Evolutionary conservation across 305 asterid genomes (phyloP), one percentile per base, ranked within the genome.

Genomic region (Fraxinus sp.): DNA sequence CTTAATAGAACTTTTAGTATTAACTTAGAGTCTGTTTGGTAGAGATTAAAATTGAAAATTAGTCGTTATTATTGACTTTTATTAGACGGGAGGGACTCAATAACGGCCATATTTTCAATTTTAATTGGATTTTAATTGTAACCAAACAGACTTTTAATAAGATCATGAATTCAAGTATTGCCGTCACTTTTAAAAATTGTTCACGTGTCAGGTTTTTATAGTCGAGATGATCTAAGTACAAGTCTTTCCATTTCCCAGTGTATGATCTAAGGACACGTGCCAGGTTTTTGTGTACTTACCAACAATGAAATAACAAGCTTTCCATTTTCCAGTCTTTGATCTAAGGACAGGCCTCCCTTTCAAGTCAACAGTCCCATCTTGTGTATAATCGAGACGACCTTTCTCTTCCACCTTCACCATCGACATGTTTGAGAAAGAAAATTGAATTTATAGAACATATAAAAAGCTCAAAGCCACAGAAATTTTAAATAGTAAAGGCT

Each of bases 281-380:
- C 66, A 55, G n/a, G 7, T 14, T 41, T 26, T 24, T 9, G 14
- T n/a, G 3, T 41, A 24, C 73, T 89, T 88, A 91, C 98, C 98
- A 75, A 91, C 95, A 39, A 93, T 87, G 83, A 88, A 93, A 77
- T 86, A 92, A 78, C 98, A 93, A 84, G 94, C 98, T 78, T 81
- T 91, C 98, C 98, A 93, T 88, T 77, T 87, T 4, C 98, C 98
- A 8, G 97, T 93, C 28, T 74, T 81, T 28, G 92, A 87, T 87
- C 97, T 78, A 1, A 91, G 89, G 7, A 91, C 89, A 33, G 93
- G 91, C 57, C 88, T 87, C 2, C 95, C 94, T 84, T 87, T 92
- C 72, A 91, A 93, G 84, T 92, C 94, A 55, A 88, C 79, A 1
- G 91, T 88, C 20, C 97, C 97, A 74, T 93, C 98, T 74, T 90